Conservation (phyloP, 2,329 filamentous ascomycete genomes). For the Trichoderma hamatum region DNA sequence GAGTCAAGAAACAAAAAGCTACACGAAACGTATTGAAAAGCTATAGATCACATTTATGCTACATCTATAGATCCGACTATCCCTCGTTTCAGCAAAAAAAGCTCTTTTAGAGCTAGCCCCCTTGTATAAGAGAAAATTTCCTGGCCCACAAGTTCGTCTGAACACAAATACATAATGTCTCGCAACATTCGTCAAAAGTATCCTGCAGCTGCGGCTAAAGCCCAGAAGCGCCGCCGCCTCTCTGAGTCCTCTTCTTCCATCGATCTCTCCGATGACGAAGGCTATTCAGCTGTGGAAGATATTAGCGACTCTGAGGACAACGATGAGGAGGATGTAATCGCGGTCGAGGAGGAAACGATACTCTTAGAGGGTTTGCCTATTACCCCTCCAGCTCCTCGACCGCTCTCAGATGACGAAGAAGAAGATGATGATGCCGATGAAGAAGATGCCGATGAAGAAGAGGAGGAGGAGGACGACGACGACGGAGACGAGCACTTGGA, state of each 20-base stretch:
- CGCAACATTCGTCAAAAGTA: conserved; percentile 57
- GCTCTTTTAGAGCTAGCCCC: neutral
- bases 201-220: conserved; percentile 48
- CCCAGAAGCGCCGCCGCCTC: conserved; percentile 51
- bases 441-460: conserved; percentile 42
- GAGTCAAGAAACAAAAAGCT: neutral
- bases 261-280: conserved; percentile 67
- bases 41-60: neutral
- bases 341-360: conserved; percentile 77
- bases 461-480: conserved; percentile 46
- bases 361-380: conserved; percentile 51
- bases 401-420: conserved; percentile 42
- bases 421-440: conserved; percentile 46
- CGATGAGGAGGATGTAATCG: conserved; percentile 76
- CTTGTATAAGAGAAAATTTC: conserved; percentile 5
- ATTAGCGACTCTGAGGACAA: conserved; percentile 77
- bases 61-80: neutral
- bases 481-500: conserved; percentile 43
- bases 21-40: neutral
- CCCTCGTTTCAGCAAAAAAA: neutral
- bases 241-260: conserved; percentile 61
- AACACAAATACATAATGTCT: conserved; percentile 46
- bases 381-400: conserved; percentile 54
- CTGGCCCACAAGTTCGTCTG: conserved; percentile 11
- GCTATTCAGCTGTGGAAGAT: conserved; percentile 76